Base-by-base conservation (phyloP, 805 yeast species). In the Jamesozyma gamospora region DNA sequence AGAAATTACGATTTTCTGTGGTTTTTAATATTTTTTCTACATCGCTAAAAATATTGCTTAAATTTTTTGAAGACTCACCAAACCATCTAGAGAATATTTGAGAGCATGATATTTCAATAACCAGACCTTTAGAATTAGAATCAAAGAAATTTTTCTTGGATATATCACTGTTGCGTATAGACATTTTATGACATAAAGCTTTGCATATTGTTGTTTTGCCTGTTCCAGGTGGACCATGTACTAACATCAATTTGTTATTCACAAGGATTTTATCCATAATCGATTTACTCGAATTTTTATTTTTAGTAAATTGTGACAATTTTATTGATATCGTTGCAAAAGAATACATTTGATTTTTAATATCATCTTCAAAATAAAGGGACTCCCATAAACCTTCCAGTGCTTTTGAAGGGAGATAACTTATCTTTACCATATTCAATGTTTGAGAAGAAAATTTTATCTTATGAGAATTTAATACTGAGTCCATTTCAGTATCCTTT, bases 141-240 rank as follows among this genome's bases (percentile, higher is more conserved):
- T 35, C 39, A 4, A 40, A 18, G 9, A 31, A 40, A 9, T 30
- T 28, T 4, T 19, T 17, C 11, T 39, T 41, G 3, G 11, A 26
- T 25, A 37, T 28, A 30, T 38, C 26, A n/a, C 37, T 46, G 21
- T 41, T 46, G 17, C 63, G 43, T 10, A 65, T 60, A 17, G 70
- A 51, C 18, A 67, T 39, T 47, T 66, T 68, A 28, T 67, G 71
- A 25, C 68, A 59, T 7, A 67, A 34, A 0, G 71, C 62, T 33
- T 53, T 65, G 33, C 70, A 64, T 4, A 68, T 37, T 2, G 70
- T 64, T 1, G 72, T 66, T 49, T 69, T 69, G 4, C 74, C 74
- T 2, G 71, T 65, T 1, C 74, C 74, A 4, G 74, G 71, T 3
- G 71, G 67, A 0, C 74, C 74, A 48, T 67, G 65, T 1, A 68